Percentiles rank a stretch among this genome's conserved stretches.
Conservation (phyloP, 2,329 filamentous ascomycete genomes). For the Pseudocercospora pini-densiflorae region DNA sequence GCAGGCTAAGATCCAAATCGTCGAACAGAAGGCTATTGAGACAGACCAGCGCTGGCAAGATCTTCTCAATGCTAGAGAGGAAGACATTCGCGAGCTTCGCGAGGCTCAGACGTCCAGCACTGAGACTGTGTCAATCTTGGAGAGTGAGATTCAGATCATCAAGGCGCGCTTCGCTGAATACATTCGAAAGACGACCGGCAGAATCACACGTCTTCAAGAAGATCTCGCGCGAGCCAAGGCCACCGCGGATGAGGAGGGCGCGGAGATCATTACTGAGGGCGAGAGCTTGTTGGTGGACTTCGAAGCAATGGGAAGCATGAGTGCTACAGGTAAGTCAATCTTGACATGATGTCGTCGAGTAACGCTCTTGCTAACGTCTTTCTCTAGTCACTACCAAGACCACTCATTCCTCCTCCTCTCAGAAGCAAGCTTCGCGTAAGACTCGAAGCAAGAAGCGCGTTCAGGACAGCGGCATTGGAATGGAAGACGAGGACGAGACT, state of each 20-base stretch:
- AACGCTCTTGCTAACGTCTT: background rate
- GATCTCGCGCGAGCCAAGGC: constrained; percentile 31
- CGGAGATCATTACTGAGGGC: constrained; percentile 29
- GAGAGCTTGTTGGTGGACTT: constrained; percentile 31
- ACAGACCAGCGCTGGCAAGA: constrained; percentile 49
- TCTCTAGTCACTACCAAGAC: constrained; percentile 19
- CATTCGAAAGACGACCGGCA: constrained; percentile 40
- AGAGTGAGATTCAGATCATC: constrained; percentile 34
- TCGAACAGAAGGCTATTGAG: constrained; percentile 38
- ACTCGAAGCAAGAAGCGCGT: constrained; percentile 29
- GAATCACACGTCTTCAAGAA: constrained; percentile 42
- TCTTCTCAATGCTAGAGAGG: constrained; percentile 44
- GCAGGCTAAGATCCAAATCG: constrained; percentile 39
- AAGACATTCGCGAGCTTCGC: constrained; percentile 44
- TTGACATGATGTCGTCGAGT: background rate
- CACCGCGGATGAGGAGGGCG: constrained; percentile 31
- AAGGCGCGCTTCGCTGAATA: constrained; percentile 39
- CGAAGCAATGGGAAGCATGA: constrained; percentile 32
- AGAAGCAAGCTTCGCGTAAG: background rate
- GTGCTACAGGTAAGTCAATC: constrained; percentile 20
- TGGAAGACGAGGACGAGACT: constrained; percentile 26
- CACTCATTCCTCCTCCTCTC: background rate
- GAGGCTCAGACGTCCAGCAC: constrained; percentile 30
- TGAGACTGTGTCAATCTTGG: constrained; percentile 33
- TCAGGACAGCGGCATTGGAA: constrained; percentile 35